These are phyloP conservation scores for Cordyceps cateniannulata DNA, from an alignment of 2,329 filamentous ascomycete species.

Conservation along the genomic window DNA sequence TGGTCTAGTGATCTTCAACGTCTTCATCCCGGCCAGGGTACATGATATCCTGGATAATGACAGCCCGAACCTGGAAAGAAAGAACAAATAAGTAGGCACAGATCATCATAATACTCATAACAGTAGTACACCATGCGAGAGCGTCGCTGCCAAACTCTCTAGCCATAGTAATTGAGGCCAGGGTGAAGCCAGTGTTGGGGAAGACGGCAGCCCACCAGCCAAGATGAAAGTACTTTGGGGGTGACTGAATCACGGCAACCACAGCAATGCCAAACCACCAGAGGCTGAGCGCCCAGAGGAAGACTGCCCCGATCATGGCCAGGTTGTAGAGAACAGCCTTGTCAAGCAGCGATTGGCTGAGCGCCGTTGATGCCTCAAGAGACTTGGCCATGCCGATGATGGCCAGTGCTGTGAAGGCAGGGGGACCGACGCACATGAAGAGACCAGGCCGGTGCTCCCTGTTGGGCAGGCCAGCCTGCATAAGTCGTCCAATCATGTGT, in stretches of 20 bases:
- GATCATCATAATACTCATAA: conserved; percentile 41
- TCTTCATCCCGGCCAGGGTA: conserved; percentile 50
- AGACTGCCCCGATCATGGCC: conserved; percentile 44
- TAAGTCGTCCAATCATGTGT: conserved; percentile 65
- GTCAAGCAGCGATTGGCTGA: conserved; percentile 36
- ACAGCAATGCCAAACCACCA: conserved; percentile 49
- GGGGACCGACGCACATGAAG: conserved; percentile 72
- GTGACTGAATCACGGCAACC: conserved; percentile 28
- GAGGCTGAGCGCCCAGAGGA: conserved; percentile 56
- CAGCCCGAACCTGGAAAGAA: conserved; percentile 38
- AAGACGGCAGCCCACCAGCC: conserved; percentile 61
- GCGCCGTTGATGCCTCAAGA: conserved; percentile 34
- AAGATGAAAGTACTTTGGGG: conserved; percentile 48
- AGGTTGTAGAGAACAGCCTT: conserved; percentile 37
- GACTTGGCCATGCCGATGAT: conserved; percentile 57
- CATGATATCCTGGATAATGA: conserved; percentile 48
- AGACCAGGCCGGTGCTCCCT: conserved; percentile 59
- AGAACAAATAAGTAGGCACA: conserved; percentile 38
- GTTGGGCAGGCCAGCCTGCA: conserved; percentile 56
- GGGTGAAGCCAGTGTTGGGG: conserved; percentile 53
- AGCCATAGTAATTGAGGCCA: conserved; percentile 49
- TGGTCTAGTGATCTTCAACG: conserved; percentile 32
- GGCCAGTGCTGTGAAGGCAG: conserved; percentile 64
- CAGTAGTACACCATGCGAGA: conserved; percentile 42
- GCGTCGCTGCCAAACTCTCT: conserved; percentile 38